Conservation (phyloP, 208 protist genomes). For the Acanthamoeba sp. region DNA sequence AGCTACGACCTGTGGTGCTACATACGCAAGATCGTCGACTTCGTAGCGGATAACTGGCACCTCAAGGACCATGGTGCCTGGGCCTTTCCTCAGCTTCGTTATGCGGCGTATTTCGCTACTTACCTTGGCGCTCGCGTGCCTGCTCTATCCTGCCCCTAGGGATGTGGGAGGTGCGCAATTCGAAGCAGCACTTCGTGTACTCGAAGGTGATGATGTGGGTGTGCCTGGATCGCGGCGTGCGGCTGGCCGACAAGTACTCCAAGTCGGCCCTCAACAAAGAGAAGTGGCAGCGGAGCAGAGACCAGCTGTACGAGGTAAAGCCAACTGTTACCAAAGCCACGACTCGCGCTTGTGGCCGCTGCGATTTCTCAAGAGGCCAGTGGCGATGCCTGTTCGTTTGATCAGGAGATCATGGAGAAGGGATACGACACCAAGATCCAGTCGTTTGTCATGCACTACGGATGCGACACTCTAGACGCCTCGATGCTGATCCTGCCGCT, state of each 20-base stretch:
- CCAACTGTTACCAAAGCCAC: too few species aligned
- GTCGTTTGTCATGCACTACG: constrained; percentile 82
- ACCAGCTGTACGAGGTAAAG: constrained; percentile 81
- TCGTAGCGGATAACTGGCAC: constrained; percentile 81
- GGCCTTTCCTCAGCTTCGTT: neutral
- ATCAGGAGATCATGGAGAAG: constrained; percentile 81
- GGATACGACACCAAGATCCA: constrained; percentile 80
- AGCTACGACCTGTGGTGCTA: constrained; percentile 85
- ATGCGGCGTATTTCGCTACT: neutral
- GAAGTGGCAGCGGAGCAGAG: constrained; percentile 78
- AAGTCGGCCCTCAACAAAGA: constrained; percentile 77
- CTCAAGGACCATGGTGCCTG: constrained; percentile 77
- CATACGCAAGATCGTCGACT: constrained; percentile 82
- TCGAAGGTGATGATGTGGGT: constrained; percentile 88
- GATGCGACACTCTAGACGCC: constrained; percentile 34
- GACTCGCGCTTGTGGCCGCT: too few species aligned
- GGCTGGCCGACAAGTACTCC: constrained; percentile 79
- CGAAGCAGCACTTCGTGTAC: constrained; percentile 84
- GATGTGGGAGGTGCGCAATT: constrained; percentile 87
- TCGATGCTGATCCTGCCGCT: constrained; percentile 82
- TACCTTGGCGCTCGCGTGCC: neutral
- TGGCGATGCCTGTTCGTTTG: neutral
- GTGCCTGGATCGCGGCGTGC: constrained; percentile 70
- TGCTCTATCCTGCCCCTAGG: too few species aligned
- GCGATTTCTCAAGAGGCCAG: neutral